phyloP scores from a whole-genome alignment of 495 filamentous ascomycete genomes.

The Letharia columbiana region DNA sequence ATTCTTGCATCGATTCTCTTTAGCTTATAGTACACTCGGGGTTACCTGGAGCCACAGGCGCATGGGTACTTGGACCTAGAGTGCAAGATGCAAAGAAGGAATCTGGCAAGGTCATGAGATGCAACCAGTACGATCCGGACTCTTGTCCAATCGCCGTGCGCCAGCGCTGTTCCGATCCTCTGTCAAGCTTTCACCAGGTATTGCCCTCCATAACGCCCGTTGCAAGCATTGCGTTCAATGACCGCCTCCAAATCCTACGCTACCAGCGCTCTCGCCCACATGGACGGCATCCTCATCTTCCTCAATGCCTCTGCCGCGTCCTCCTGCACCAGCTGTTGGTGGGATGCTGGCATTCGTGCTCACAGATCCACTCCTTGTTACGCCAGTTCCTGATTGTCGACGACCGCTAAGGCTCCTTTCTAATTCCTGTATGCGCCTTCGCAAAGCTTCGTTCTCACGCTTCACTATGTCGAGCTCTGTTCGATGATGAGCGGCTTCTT shows the following conservation, averaged over 20 bases:
- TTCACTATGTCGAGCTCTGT: slow-evolving; percentile 65
- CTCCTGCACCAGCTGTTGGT: slow-evolving; percentile 18
- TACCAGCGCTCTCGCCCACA: slow-evolving; percentile 51
- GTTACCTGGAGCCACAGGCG: no score
- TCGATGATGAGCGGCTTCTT: slow-evolving; percentile 60
- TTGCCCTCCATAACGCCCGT: not conserved
- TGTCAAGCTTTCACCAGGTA: not conserved
- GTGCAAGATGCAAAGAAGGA: no score
- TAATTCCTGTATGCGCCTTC: slow-evolving; percentile 63
- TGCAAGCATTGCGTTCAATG: slow-evolving; percentile 1
- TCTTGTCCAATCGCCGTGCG: slow-evolving; percentile 5
- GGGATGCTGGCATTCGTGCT: slow-evolving; percentile 35
- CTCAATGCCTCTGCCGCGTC: not conserved
- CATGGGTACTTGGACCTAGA: no score
- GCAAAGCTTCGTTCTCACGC: slow-evolving; percentile 71
- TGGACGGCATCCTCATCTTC: slow-evolving; percentile 26
- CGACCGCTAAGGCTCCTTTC: slow-evolving; percentile 44
- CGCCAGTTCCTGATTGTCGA: slow-evolving; percentile 37
- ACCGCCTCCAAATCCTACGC: slow-evolving; percentile 32
- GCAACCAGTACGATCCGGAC: not conserved
- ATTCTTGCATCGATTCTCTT: no score
- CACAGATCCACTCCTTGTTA: slow-evolving; percentile 33
- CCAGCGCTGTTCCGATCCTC: slow-evolving; percentile 12
- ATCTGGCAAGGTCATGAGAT: not conserved
- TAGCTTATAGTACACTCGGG: no score